phyloP scores from a whole-genome alignment of 2,329 filamentous ascomycete species.

The Neobulgaria alba region DNA sequence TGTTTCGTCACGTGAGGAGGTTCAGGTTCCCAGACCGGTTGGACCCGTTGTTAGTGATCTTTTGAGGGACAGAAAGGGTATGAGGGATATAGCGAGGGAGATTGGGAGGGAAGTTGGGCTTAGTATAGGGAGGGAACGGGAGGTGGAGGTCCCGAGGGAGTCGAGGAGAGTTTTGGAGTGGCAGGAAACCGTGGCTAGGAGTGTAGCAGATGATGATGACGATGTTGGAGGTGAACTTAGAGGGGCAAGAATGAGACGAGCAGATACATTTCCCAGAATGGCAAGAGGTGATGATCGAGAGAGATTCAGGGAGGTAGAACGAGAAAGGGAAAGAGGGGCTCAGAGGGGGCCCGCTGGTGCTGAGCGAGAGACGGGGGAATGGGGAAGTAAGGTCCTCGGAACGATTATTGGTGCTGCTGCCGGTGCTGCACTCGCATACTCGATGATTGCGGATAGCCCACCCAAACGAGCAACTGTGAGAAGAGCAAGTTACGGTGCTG shows the following conservation, averaged over 20 bases:
- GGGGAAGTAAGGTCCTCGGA: conserved; percentile 59
- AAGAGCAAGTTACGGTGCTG: conserved; percentile 7
- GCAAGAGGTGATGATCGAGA: not conserved
- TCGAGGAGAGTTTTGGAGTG: conserved; percentile 34
- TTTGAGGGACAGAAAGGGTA: not conserved
- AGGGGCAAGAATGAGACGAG: not conserved
- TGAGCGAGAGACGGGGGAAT: conserved; percentile 15
- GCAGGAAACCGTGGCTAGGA: conserved; percentile 32
- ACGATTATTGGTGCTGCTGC: conserved; percentile 73
- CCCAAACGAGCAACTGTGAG: conserved; percentile 8
- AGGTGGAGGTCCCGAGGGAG: not conserved
- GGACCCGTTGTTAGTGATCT: too few species aligned
- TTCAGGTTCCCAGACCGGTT: not conserved
- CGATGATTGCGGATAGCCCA: conserved; percentile 53
- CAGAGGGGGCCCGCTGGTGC: not conserved
- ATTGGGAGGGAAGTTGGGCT: not conserved
- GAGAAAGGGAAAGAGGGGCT: not conserved
- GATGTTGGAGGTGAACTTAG: not conserved
- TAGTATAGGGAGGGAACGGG: not conserved
- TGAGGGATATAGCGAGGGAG: not conserved
- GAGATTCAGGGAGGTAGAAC: not conserved
- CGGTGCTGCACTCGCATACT: conserved; percentile 68
- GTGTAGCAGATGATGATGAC: not conserved
- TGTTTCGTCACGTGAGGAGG: not conserved
- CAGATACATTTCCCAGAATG: not conserved